Evolutionary conservation across 208 protist species (phyloP).

Genomic region (Acanthamoeba royreba): DNA sequence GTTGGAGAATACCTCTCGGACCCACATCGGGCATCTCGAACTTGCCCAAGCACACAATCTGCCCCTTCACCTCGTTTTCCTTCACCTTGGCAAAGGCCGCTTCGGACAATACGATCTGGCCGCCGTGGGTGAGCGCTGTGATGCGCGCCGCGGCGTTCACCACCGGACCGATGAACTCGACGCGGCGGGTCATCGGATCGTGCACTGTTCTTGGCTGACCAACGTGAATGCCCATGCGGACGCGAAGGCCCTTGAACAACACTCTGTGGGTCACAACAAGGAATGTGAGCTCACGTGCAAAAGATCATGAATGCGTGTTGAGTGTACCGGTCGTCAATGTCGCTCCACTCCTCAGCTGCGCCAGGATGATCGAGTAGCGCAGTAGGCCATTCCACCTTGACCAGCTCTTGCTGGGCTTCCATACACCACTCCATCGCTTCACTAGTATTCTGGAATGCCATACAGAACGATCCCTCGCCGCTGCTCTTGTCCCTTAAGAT

Average conservation of each 20-base stretch:
- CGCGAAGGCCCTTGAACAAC: background rate
- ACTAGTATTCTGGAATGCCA: conserved; percentile 10
- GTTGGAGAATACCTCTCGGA: background rate
- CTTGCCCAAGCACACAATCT: background rate
- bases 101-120: background rate
- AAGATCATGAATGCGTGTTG: background rate
- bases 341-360: conserved; percentile 16
- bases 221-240: conserved; percentile 21
- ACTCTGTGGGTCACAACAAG: background rate
- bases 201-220: background rate
- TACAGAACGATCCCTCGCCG: conserved; percentile 24
- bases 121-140: background rate
- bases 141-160: background rate
- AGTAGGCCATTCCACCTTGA: background rate
- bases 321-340: background rate
- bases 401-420: background rate
- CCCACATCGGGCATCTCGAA: conserved; percentile 36
- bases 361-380: conserved; percentile 8
- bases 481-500: background rate
- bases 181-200: background rate
- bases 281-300: background rate
- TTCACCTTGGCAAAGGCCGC: background rate
- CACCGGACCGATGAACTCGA: background rate
- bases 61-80: background rate
- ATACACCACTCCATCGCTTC: conserved; percentile 3